A percentile compares a stretch with the other conserved stretches of the same genome.
phyloP scores from a whole-genome alignment of 768 basidiomycete genomes.

The Boletellus emodensis region DNA sequence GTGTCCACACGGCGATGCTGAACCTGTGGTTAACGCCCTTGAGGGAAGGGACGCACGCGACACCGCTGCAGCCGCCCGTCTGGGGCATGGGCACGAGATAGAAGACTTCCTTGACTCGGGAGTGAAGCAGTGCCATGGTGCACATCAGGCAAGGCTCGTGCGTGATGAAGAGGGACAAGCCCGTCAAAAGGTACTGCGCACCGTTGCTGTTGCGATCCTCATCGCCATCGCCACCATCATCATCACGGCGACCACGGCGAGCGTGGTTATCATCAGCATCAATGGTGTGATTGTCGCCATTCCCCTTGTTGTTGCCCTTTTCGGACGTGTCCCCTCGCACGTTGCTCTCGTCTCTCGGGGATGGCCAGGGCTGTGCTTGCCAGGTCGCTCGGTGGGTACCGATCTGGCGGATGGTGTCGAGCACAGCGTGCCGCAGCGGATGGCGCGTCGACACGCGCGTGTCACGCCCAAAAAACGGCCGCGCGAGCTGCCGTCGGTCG shows the following conservation, averaged over 20 bases:
- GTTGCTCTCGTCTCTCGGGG: no score
- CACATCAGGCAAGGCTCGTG: constrained; percentile 99
- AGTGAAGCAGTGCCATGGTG: constrained; percentile 92
- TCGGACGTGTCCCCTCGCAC: constrained; percentile 15
- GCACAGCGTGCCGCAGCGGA: constrained; percentile 80
- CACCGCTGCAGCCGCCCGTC: constrained; percentile 85
- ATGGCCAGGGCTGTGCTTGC: no score
- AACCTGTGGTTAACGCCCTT: constrained; percentile 90
- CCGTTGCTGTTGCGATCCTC: constrained; percentile 37
- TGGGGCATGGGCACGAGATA: constrained; percentile 66
- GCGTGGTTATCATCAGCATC: no score
- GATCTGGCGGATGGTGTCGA: constrained; percentile 69
- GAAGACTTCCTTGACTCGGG: constrained; percentile 85
- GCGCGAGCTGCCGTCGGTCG: constrained; percentile 11
- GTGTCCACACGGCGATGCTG: constrained; percentile 64
- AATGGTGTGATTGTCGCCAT: no score
- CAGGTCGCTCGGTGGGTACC: constrained; percentile 48
- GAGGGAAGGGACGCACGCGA: constrained; percentile 70
- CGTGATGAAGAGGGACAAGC: constrained; percentile 78
- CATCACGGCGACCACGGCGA: no score
- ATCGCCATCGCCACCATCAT: no score
- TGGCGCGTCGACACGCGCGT: constrained; percentile 64
- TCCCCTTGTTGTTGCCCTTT: constrained; percentile 21
- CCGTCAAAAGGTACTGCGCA: constrained; percentile 84
- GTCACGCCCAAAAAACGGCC: constrained; percentile 59